Evolutionary conservation across 257 asterid species (phyloP), one percentile per base, ranked within the genome.

Genomic region (Capsicum baccatum): DNA sequence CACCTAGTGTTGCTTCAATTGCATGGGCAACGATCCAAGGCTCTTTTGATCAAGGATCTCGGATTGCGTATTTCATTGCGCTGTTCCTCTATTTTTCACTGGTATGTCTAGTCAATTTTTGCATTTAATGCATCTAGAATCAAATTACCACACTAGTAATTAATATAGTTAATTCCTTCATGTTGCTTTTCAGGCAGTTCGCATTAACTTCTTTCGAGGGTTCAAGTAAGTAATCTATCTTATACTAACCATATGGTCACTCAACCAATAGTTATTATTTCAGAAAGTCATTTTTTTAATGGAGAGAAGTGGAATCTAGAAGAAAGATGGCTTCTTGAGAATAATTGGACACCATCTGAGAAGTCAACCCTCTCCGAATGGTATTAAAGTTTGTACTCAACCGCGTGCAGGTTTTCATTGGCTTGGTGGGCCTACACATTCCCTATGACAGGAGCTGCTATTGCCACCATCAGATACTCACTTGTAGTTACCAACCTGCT

Each of bases 391-490:
- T 68, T 68, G 21, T 15, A 12, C 52, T 11, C 78, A 69, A 37
- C 26, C 3, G 3, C 14, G 8, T 1, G 1, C 52, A 92, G 92
- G 60, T 95, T 95, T 82, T 94, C 99, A 19, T 52, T 94, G 84
- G 96, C 97, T 13, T 95, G 99, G 98, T 95, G 99, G 99, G 99
- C 97, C 3, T 95, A 95, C 88, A 95, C 99, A 3, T 94, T 95
- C 80, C 98, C 99, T 1, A 94, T 94, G 98, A 94, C 99, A 0
- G 94, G 94, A 39, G 97, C 94, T 0, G 98, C 93, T 10, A 86
- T 92, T 9, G 97, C 97, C 0, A 92, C 97, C 19, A 89, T 94
- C 39, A 90, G 86, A 70, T 94, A 94, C 90, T 82, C 99, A 8
- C 39, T 69, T 11, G 92, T 71, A 64, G 95, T 93, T 15, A 78